phyloP scores from a whole-genome alignment of 2,329 filamentous ascomycete genomes.

The Sarocladiaceae sp. region DNA sequence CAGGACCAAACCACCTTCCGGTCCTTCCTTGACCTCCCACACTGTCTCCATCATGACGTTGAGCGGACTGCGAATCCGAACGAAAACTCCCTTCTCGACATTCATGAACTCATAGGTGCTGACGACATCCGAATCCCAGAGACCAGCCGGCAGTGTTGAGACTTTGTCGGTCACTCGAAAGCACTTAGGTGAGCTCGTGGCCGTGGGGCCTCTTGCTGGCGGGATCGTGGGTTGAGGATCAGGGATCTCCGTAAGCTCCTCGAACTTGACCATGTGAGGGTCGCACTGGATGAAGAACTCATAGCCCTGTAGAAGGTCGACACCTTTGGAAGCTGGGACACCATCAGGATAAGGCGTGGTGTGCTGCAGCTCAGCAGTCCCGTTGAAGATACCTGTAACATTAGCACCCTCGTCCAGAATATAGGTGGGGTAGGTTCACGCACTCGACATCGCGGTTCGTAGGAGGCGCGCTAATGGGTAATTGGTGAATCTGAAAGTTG shows the following conservation, averaged over 20 bases:
- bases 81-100: constrained; percentile 44
- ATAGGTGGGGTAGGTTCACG: neutral
- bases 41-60: constrained; percentile 48
- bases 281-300: constrained; percentile 48
- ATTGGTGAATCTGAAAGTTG: neutral
- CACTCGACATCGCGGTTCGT: neutral
- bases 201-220: constrained; percentile 17
- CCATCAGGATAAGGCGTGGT: constrained; percentile 36
- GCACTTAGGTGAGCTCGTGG: constrained; percentile 26
- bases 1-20: constrained; percentile 33
- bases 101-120: constrained; percentile 52
- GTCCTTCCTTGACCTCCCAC: constrained; percentile 37
- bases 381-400: constrained; percentile 35
- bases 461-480: neutral
- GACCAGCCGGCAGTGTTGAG: constrained; percentile 48
- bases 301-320: constrained; percentile 47
- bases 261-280: constrained; percentile 43
- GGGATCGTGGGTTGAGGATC: constrained; percentile 30
- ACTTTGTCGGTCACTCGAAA: constrained; percentile 47
- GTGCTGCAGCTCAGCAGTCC: constrained; percentile 38
- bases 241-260: neutral
- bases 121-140: constrained; percentile 51
- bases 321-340: constrained; percentile 27
- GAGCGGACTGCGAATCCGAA: constrained; percentile 47
- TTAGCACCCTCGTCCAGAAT: neutral